These are phyloP conservation scores for Boletus speciosus DNA, from an alignment of 768 basidiomycete species.

Conservation along the genomic window DNA sequence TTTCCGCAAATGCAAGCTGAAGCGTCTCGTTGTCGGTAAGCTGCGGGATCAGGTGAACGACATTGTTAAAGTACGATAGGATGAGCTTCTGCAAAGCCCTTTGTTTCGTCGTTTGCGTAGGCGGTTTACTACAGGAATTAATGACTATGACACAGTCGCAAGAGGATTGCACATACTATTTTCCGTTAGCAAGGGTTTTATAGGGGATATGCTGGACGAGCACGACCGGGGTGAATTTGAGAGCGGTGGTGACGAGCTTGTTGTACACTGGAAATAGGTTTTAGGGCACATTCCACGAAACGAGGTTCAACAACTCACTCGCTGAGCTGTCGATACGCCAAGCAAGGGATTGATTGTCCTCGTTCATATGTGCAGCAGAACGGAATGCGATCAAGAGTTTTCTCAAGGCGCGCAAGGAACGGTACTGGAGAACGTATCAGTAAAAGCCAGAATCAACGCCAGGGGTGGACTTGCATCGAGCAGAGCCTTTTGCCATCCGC, in stretches of 20 bases:
- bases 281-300: background rate
- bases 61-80: slow-evolving; percentile 85
- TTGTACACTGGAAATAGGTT: slow-evolving; percentile 67
- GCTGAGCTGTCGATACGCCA: slow-evolving; percentile 84
- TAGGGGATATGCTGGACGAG: slow-evolving; percentile 85
- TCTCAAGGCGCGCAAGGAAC: slow-evolving; percentile 78
- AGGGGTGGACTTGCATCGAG: slow-evolving; percentile 56
- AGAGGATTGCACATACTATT: slow-evolving; percentile 58
- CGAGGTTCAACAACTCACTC: slow-evolving; percentile 13
- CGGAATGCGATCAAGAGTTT: slow-evolving; percentile 89
- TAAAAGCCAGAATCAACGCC: background rate
- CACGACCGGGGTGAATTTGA: slow-evolving; percentile 88
- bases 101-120: slow-evolving; percentile 76
- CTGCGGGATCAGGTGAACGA: slow-evolving; percentile 74
- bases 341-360: slow-evolving; percentile 71
- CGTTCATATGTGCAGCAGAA: slow-evolving; percentile 85
- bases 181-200: slow-evolving; percentile 77
- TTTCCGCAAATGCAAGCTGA: slow-evolving; percentile 75
- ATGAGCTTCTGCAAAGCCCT: slow-evolving; percentile 84
- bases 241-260: slow-evolving; percentile 82
- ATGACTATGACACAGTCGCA: background rate
- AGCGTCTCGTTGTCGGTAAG: slow-evolving; percentile 64
- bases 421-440: slow-evolving; percentile 51
- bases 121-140: slow-evolving; percentile 66
- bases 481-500: slow-evolving; percentile 84